Conservation (phyloP, 352 stramenopile genomes). For the Pythium phragmiticola region DNA sequence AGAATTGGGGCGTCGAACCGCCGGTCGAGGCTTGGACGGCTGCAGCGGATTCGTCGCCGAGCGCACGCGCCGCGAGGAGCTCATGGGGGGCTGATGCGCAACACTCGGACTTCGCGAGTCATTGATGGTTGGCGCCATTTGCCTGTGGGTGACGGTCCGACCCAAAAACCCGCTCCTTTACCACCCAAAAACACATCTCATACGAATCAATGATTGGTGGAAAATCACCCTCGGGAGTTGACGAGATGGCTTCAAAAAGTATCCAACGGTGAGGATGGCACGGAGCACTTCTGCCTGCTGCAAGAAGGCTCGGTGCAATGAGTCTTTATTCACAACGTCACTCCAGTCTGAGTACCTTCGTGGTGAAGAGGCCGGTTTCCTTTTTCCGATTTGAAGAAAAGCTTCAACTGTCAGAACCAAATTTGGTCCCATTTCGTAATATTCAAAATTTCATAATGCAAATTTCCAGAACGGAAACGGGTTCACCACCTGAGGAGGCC, state of each 20-base stretch:
- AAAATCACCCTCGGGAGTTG: neutral
- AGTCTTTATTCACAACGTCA: no score
- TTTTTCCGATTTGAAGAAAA: no score
- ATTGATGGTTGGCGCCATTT: constrained; percentile 15
- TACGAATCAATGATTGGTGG: no score
- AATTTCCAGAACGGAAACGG: neutral
- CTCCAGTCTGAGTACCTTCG: no score
- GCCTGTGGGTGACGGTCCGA: neutral
- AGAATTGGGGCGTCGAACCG: constrained; percentile 7
- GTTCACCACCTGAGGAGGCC: neutral
- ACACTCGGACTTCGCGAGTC: neutral
- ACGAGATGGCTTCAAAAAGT: neutral
- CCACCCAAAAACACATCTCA: neutral
- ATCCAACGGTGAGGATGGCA: no score
- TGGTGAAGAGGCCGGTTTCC: no score
- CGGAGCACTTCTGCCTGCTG: no score
- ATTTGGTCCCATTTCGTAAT: no score
- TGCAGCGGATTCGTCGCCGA: constrained; percentile 19
- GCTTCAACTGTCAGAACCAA: no score
- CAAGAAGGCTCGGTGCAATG: no score
- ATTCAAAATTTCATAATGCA: no score
- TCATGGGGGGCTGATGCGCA: constrained; percentile 5
- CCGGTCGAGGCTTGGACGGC: constrained; percentile 13
- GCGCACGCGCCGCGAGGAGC: constrained; percentile 16
- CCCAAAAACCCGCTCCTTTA: neutral